These are phyloP conservation scores for Arabis hirsuta DNA, from an alignment of 345 rosid species.

Conservation along the genomic window DNA sequence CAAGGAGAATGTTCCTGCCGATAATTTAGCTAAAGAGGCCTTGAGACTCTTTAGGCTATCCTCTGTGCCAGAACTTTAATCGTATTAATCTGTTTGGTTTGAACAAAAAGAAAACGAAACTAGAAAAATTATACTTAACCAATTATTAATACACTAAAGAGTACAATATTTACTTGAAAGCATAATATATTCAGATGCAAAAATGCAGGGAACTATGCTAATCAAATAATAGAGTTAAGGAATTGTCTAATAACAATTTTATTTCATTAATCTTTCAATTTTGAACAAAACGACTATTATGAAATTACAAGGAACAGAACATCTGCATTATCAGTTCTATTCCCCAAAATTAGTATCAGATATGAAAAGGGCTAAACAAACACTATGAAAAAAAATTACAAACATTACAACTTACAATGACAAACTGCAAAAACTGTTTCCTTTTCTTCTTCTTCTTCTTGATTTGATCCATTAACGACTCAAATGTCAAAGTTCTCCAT, in stretches of 20 bases:
- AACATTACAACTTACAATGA: conserved; percentile 35
- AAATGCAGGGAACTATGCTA: too few relatives aligned
- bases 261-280: conserved; percentile 34
- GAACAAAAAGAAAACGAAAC: too few relatives aligned
- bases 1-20: too few relatives aligned
- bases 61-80: too few relatives aligned
- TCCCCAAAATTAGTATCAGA: conserved; percentile 20
- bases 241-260: conserved; percentile 23
- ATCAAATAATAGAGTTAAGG: background rate
- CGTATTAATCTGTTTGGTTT: too few relatives aligned
- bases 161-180: background rate
- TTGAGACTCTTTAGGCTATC: too few relatives aligned
- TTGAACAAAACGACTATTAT: conserved; percentile 19
- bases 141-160: too few relatives aligned
- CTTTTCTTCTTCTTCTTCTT: background rate
- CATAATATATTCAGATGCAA: conserved; percentile 18
- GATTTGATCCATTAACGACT: conserved; percentile 17
- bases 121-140: too few relatives aligned
- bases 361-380: conserved; percentile 35
- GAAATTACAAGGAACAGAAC: conserved; percentile 36
- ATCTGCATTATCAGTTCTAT: conserved; percentile 28
- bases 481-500: conserved; percentile 79
- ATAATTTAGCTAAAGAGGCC: too few relatives aligned
- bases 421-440: conserved; percentile 22
- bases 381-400: conserved; percentile 34